Evolutionary conservation across 1,139 yeast genomes (phyloP), one percentile per base, ranked within the genome.

Genomic region (Pichia sp.): DNA sequence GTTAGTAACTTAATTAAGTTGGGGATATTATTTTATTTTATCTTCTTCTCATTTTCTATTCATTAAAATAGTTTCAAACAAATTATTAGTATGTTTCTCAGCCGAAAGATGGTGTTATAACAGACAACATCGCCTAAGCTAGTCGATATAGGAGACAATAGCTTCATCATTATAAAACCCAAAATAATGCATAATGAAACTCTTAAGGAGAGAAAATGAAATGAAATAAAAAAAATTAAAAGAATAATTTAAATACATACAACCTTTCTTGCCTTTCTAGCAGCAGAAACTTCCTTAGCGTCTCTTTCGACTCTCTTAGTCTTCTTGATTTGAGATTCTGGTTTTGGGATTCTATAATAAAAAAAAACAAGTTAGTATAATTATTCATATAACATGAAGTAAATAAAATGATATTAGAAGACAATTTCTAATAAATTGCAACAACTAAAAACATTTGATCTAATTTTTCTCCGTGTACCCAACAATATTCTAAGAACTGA

Each of bases 101-200:
- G 97, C 94, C 95, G 97, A 88, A 88, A 88, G 97, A 88, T 88
- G 96, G 97, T 88, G 87, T 81, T 82, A 83, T 69, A 75, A 78
- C 80, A 68, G 89, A 86, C 96, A 81, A 67, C 96, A 88, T 82
- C 61, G 96, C 87, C 76, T 60, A 55, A 66, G 86, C 93, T 83
- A 82, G 93, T 78, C 87, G 76, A 74, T 68, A 68, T 53, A 44
- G 72, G 68, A 63, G 63, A 42, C 50, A 47, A 47, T n/a, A 41
- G 36, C 42, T 65, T 77, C 86, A 78, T 79, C 86, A 77, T 79
- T 35, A 70, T 43, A 35, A 43, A 41, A 37, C 33, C 20, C 10
- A 20, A 10, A 15, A 25, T 16, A 25, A 14, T 10, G 11, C 24
- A 20, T 9, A 20, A 9, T 14, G 20, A 3, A 18, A 20, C 28